Evolutionary conservation across 768 basidiomycete genomes (phyloP), one percentile per base, ranked within the genome.

Genomic region (Tricholoma furcatifolium): DNA sequence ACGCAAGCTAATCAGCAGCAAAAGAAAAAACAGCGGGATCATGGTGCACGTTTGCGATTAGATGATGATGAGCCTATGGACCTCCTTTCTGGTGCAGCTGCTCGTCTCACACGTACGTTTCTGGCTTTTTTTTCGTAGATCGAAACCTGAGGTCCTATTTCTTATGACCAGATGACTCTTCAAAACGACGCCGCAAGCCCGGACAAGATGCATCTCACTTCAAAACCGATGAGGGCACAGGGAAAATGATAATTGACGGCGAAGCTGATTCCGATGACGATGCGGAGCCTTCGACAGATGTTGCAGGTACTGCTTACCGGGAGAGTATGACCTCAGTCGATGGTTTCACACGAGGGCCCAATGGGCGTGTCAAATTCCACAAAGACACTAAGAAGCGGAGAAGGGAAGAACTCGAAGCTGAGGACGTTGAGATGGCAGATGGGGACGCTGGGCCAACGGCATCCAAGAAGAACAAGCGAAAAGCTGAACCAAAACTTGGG

Each of bases 61-160:
- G 97, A 97, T 62, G 86, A 91, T 50, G 92, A 97, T 63, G 88
- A 94, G 58, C 97, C 97, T 2, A 91, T 96, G 85, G 96, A 99
- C 75, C 75, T 99, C 34, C 75, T 99, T 5, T 84, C 91, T 47
- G 91, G 93, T 17, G 88, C 81, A 47, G 81, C 82, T 7, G 77
- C 87, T 21, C 80, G 82, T 39, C 69, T 91, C 10, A 88, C 84
- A 7, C 82, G 91, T 90, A 63, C 35, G 88, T 76, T n/a, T 50
- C 11, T 31, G 14, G 10, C 6, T 39, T 31, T 17, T n/a, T 47
- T 10, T 18, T 39, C 24, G 18, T 41, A 15, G 47, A 15, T 3
- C 27, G 3, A 39, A 23, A 23, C 40, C 27, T 27, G 7, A 27
- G 27, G 27, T 46, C 40, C 48, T 39, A 21, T 43, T 36, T 46